These are phyloP conservation scores for Hymenoscyphus occultus DNA, from an alignment of 2,329 filamentous ascomycete species.

Conservation along the genomic window DNA sequence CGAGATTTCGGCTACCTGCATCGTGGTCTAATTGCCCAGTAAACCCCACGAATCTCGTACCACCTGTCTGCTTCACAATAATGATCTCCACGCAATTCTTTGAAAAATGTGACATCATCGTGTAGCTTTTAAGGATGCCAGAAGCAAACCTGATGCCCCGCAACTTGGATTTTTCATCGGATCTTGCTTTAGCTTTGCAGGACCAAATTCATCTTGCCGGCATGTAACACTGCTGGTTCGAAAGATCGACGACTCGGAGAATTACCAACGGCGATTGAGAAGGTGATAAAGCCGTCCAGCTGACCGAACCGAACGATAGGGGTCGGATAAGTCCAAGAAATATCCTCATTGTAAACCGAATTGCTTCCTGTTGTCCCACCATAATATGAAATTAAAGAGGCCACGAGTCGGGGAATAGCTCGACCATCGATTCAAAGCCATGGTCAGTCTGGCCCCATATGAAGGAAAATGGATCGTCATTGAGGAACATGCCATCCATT, in stretches of 20 bases:
- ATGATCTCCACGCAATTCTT: background rate
- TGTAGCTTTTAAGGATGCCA: background rate
- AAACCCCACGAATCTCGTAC: background rate
- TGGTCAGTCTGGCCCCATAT: conserved; percentile 16
- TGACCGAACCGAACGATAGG: background rate
- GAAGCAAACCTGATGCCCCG: background rate
- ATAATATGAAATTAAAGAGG: conserved; percentile 8
- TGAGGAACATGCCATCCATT: conserved; percentile 11
- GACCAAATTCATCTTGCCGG: background rate
- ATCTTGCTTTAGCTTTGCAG: background rate
- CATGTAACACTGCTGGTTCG: background rate
- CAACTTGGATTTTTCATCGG: background rate
- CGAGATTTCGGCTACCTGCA: background rate
- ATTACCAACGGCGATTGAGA: background rate
- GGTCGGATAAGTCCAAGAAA: background rate
- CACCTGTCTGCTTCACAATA: background rate
- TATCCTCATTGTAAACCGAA: background rate
- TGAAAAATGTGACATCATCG: background rate
- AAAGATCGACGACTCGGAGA: background rate
- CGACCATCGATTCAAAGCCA: conserved; percentile 20
- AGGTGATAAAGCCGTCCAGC: background rate
- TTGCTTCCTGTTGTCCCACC: background rate
- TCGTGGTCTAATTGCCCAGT: background rate
- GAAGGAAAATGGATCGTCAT: conserved; percentile 15
- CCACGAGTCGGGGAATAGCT: conserved; percentile 20